Conservation (phyloP, 2,329 filamentous ascomycete species). For the Alternaria ethzedia region DNA sequence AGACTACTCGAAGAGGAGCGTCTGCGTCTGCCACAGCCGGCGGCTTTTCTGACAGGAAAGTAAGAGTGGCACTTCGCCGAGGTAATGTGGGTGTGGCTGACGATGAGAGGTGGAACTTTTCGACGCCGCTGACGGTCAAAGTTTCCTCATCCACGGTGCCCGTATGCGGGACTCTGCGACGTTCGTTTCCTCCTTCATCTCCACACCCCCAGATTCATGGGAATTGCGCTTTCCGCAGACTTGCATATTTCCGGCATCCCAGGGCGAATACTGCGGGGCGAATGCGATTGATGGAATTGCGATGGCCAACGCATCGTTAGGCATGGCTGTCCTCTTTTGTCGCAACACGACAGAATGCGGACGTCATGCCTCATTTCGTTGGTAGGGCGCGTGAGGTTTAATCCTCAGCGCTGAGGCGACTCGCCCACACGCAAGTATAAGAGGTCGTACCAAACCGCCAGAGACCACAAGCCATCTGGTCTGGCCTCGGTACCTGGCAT, state of each 20-base stretch:
- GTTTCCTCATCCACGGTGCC: slow-evolving; percentile 6
- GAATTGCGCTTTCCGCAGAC: not conserved
- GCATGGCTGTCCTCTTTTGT: slow-evolving; percentile 2
- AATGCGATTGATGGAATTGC: slow-evolving; percentile 10
- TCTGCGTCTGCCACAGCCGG: slow-evolving; percentile 5
- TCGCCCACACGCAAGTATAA: not conserved
- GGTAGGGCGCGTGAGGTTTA: not conserved
- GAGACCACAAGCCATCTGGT: slow-evolving; percentile 12
- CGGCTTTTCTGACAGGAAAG: slow-evolving; percentile 4
- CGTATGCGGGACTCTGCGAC: slow-evolving; percentile 8
- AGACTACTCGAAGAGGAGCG: not conserved
- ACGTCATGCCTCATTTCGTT: not conserved
- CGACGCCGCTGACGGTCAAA: slow-evolving; percentile 13
- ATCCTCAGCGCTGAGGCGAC: not conserved
- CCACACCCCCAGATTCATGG: slow-evolving; percentile 1
- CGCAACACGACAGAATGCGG: not conserved
- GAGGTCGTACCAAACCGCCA: slow-evolving; percentile 11
- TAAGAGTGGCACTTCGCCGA: slow-evolving; percentile 7
- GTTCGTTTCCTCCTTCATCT: slow-evolving; percentile 6
- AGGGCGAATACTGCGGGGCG: not conserved
- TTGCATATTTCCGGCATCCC: not conserved
- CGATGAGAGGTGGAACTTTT: slow-evolving; percentile 29
- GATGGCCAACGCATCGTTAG: not conserved
- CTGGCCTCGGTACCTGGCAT: slow-evolving; percentile 20
- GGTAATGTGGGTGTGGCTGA: slow-evolving; percentile 11